Conservation (phyloP, 306 rosid species). For the Ormosia emarginata region DNA sequence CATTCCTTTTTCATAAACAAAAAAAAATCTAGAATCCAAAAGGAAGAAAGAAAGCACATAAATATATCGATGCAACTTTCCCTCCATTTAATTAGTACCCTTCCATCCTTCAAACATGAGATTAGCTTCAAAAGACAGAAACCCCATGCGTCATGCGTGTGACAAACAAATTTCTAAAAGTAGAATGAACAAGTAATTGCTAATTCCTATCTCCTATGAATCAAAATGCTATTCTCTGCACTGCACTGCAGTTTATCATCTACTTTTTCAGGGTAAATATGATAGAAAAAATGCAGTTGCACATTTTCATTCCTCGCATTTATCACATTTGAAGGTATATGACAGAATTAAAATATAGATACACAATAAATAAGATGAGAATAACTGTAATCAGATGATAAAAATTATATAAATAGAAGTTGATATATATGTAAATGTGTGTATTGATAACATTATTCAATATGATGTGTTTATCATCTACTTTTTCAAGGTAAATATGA, state of each 20-base stretch:
- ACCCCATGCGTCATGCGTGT: background rate
- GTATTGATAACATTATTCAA: too few species aligned
- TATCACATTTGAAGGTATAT: too few species aligned
- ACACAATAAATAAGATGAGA: too few species aligned
- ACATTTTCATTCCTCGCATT: too few species aligned
- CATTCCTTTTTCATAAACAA: background rate
- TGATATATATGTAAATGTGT: too few species aligned
- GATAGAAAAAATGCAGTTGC: too few species aligned
- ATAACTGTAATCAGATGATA: too few species aligned
- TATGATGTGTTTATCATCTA: too few species aligned
- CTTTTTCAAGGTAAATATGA: background rate
- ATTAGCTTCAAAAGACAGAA: background rate
- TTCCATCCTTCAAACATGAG: background rate
- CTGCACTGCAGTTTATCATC: background rate
- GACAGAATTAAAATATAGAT: too few species aligned
- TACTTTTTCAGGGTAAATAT: background rate
- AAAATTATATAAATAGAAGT: too few species aligned
- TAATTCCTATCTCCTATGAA: background rate
- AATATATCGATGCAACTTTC: background rate
- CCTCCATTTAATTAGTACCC: background rate
- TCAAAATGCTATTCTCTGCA: background rate
- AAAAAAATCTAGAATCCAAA: background rate
- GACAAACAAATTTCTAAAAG: background rate
- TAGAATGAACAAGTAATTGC: background rate
- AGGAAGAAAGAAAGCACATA: background rate